These are phyloP conservation scores for Symbiodinium natans DNA, from an alignment of 73 alveolate genomes.

Conservation along the genomic window DNA sequence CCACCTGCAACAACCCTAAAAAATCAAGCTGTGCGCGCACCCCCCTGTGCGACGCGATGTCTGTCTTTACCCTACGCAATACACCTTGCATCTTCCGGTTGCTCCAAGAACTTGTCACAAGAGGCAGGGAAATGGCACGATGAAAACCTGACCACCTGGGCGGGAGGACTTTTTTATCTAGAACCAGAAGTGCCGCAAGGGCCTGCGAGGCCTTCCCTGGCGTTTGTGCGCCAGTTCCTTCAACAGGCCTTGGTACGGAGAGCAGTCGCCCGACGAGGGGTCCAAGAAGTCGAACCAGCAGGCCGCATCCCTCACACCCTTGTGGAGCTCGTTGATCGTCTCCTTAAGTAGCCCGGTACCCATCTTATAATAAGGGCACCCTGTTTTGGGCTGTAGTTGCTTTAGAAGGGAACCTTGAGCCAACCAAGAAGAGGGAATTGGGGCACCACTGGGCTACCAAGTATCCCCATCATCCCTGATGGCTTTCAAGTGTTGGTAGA, in stretches of 20 bases:
- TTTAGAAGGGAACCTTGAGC: no score
- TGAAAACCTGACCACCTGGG: no score
- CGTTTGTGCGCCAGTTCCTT: neutral
- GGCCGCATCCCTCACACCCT: neutral
- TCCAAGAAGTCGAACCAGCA: conserved; percentile 63
- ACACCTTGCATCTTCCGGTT: no score
- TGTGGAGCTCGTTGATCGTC: neutral
- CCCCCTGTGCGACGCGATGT: no score
- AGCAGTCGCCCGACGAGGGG: conserved; percentile 20
- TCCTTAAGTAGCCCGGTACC: neutral
- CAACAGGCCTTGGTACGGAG: conserved; percentile 44
- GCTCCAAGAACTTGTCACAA: no score
- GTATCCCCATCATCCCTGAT: neutral
- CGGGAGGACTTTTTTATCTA: no score
- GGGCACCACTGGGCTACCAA: neutral
- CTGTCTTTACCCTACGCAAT: no score
- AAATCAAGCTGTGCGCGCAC: no score
- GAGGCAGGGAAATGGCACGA: no score
- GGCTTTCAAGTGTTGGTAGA: conserved; percentile 26
- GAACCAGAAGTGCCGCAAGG: neutral
- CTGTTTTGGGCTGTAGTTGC: no score
- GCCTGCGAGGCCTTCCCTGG: neutral
- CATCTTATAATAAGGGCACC: no score
- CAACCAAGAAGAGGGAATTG: neutral
- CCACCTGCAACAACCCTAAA: no score